Evolutionary conservation across 1,284 basidiomycete genomes (phyloP).

Genomic region (Waitea zeae): DNA sequence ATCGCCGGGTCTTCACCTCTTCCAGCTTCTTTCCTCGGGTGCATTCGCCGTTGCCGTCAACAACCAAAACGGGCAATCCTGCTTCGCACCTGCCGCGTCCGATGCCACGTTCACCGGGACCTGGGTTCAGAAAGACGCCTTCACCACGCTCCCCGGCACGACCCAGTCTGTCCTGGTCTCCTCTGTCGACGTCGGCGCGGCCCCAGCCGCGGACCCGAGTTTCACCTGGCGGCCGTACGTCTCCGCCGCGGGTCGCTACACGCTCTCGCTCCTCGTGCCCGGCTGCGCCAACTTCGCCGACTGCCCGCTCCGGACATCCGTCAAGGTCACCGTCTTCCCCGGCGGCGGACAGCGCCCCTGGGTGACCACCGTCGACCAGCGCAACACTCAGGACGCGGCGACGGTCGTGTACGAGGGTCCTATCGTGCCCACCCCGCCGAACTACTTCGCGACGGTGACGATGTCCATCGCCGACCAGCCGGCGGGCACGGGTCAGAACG

Average conservation of each 20-base stretch:
- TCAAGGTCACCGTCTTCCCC: constrained; percentile 74
- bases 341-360: constrained; percentile 45
- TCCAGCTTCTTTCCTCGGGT: constrained; percentile 85
- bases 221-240: constrained; percentile 88
- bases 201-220: constrained; percentile 42
- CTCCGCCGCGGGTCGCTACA: constrained; percentile 74
- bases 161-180: constrained; percentile 61
- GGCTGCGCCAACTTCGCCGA: constrained; percentile 74
- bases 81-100: constrained; percentile 58
- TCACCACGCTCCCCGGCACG: constrained; percentile 68
- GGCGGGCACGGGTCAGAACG: constrained; percentile 37
- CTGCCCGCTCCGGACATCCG: constrained; percentile 66
- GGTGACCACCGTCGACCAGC: constrained; percentile 58
- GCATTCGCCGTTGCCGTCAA: constrained; percentile 64
- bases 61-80: constrained; percentile 46
- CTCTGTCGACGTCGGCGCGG: constrained; percentile 45
- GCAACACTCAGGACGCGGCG: constrained; percentile 45
- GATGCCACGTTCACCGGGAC: constrained; percentile 42
- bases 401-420: constrained; percentile 68
- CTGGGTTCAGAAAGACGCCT: constrained; percentile 49
- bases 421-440: constrained; percentile 52
- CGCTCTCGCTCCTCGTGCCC: constrained; percentile 73
- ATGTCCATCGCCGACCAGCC: constrained; percentile 51
- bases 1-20: constrained; percentile 70
- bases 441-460: constrained; percentile 61